Evolutionary conservation across 768 basidiomycete genomes (phyloP).

Genomic region (Boletus barrowsii): DNA sequence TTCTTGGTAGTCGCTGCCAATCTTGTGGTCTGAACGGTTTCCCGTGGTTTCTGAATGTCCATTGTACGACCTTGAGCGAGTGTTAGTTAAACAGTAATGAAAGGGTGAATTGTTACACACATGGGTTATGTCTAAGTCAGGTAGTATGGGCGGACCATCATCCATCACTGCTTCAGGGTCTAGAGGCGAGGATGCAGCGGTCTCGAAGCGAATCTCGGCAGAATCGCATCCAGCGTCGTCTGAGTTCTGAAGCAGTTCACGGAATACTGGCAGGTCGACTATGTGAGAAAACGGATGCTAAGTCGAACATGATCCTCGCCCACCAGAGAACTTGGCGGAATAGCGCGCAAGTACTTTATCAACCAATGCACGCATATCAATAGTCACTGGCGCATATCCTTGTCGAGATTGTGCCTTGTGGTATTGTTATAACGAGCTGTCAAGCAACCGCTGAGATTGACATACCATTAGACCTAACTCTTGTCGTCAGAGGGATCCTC

Average conservation of each 20-base stretch:
- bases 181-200: not conserved
- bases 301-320: not conserved
- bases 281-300: not conserved
- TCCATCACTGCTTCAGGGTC: not conserved
- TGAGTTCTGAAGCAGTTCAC: conserved; percentile 2
- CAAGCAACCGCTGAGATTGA: not conserved
- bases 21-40: not conserved
- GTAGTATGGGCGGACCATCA: too few species aligned
- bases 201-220: conserved; percentile 1
- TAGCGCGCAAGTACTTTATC: conserved; percentile 3
- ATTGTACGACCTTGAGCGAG: not conserved
- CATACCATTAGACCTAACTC: not conserved
- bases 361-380: not conserved
- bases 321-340: conserved; percentile 2
- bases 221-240: not conserved
- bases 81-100: not conserved
- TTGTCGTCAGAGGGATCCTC: not conserved
- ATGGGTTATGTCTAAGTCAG: not conserved
- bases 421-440: not conserved
- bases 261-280: not conserved
- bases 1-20: not conserved
- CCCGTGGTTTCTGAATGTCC: conserved; percentile 5
- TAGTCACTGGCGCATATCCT: not conserved
- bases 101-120: not conserved
- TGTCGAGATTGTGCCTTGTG: not conserved